phyloP scores from a whole-genome alignment of 1,139 yeast species.

The Diutina mesorugosa region DNA sequence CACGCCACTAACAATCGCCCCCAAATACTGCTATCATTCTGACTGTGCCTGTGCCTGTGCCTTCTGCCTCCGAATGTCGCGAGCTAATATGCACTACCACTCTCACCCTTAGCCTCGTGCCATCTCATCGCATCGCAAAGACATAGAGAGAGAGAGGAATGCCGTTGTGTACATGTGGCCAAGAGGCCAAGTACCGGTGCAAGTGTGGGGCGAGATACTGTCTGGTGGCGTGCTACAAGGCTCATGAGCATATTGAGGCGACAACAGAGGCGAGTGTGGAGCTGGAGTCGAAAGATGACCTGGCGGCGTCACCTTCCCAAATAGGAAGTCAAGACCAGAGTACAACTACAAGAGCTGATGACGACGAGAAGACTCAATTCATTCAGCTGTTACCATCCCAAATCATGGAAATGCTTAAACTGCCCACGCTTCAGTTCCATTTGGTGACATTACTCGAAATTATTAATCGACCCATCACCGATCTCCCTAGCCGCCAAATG shows the following conservation, averaged over 20 bases:
- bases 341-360: not conserved
- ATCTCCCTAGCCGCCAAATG: conserved; percentile 5
- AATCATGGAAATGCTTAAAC: not conserved
- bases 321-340: not conserved
- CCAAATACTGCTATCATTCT: too few species aligned
- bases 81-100: not conserved
- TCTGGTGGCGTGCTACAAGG: not conserved
- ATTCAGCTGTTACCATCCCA: not conserved
- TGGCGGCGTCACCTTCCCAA: not conserved
- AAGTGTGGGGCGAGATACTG: not conserved
- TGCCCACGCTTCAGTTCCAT: not conserved
- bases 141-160: not conserved
- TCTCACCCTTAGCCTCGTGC: not conserved
- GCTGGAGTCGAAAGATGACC: not conserved
- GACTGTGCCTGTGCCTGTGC: too few species aligned
- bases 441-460: not conserved
- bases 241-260: not conserved
- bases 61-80: too few species aligned
- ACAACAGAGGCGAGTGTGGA: not conserved
- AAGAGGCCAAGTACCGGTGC: not conserved
- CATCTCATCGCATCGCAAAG: not conserved
- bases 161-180: not conserved
- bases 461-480: not conserved
- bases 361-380: not conserved
- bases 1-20: too few species aligned